Evolutionary conservation across 1,284 basidiomycete genomes (phyloP), one percentile per base, ranked within the genome.

Genomic region (Vanrija humicola): DNA sequence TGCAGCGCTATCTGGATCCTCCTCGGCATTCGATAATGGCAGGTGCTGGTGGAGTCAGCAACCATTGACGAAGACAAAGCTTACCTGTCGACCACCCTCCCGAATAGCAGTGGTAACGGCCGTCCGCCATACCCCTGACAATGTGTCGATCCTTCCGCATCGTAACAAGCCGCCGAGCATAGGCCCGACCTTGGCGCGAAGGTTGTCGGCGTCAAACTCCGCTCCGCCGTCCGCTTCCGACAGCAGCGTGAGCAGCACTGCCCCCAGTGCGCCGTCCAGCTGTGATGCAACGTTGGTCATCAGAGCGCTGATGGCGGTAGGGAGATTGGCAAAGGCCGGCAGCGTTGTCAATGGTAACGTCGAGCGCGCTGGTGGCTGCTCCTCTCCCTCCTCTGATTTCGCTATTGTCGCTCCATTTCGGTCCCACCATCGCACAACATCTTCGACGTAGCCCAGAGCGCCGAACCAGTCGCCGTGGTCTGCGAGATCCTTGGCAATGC

Each of bases 381-480:
- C 9, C 55, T 48, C 23, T 26, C 48, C n/a, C 38, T 47, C 46
- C 25, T 40, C 38, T 12, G 34, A 14, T 14, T 34, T 12, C 12
- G 34, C 34, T 34, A 34, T 34, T 34, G 34, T 34, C 12, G 34
- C 12, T 15, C 55, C 46, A 25, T 70, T 64, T 26, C 55, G 61
- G 29, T 83, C 76, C 84, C 88, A 90, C 73, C 91, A 80, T 46
- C 77, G 74, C 50, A 87, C 82, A 45, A 96, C 77, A 55, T 86
- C 84, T 54, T 89, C 86, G 43, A 92, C 82, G 18, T 91, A 82
- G 46, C 82, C 82, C 55, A 96, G 76, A 7, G 90, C 90, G 46
- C 89, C 86, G 12, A 83, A 83, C 87, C 90, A 95, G 65, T 94
- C 89, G 1, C 89, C 90, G 25, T 85, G 85, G 46, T 82, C 81